A percentile compares a stretch with the other conserved stretches of the same genome.
These are phyloP conservation scores for Scleroderma citrinum DNA, from an alignment of 768 basidiomycete genomes.

Conservation along the genomic window DNA sequence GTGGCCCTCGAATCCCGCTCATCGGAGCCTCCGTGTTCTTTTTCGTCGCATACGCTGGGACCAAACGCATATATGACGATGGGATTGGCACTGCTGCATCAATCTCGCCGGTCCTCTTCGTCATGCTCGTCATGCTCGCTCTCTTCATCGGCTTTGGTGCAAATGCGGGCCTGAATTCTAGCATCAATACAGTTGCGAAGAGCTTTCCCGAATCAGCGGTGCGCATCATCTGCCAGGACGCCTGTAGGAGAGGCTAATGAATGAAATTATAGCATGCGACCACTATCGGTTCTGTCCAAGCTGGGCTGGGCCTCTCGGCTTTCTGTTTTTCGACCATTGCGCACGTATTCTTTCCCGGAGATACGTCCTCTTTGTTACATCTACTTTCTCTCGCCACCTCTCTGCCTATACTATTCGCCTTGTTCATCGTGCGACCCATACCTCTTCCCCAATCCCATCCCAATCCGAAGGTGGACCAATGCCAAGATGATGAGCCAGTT, in stretches of 20 bases:
- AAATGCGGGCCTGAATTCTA: slow-evolving; percentile 55
- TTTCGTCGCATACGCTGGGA: slow-evolving; percentile 64
- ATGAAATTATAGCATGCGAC: slow-evolving; percentile 52
- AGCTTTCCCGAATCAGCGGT: slow-evolving; percentile 67
- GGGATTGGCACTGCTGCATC: slow-evolving; percentile 31
- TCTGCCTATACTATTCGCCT: slow-evolving; percentile 73
- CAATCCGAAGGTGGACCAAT: neutral
- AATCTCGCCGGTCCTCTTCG: slow-evolving; percentile 36
- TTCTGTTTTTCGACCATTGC: slow-evolving; percentile 83
- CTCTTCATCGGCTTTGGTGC: slow-evolving; percentile 71
- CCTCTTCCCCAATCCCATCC: neutral
- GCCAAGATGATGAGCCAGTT: neutral
- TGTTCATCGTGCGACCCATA: slow-evolving; percentile 46
- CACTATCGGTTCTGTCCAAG: slow-evolving; percentile 73
- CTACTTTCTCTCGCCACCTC: slow-evolving; percentile 75
- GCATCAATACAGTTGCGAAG: slow-evolving; percentile 77
- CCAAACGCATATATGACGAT: slow-evolving; percentile 53
- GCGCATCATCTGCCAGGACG: slow-evolving; percentile 19
- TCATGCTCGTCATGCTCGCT: slow-evolving; percentile 49
- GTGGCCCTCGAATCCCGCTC: slow-evolving; percentile 62
- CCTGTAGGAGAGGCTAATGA: no score
- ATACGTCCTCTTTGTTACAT: slow-evolving; percentile 72
- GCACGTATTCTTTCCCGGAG: slow-evolving; percentile 64
- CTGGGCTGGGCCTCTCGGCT: slow-evolving; percentile 87
- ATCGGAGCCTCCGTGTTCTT: slow-evolving; percentile 49